Base-by-base conservation (phyloP, 345 rosid genomes). In the Kernera saxatilis region DNA sequence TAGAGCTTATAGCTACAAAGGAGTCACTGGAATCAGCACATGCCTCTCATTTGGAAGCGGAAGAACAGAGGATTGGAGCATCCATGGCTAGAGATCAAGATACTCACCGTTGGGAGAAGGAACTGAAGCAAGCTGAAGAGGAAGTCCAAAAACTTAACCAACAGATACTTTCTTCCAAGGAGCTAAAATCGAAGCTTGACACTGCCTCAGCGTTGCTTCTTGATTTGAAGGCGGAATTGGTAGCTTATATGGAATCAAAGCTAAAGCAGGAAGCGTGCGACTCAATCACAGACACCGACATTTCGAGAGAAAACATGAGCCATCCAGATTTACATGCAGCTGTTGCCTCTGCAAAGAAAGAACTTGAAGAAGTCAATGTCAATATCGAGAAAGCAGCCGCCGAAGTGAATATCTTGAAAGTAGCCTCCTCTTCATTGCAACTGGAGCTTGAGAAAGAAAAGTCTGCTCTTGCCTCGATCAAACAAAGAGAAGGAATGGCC, bases 1-100 rank as follows among this genome's bases (percentile, higher is more conserved):
- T 90, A 55, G 98, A 90, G 80, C 70, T 93, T 73, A 88, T 93
- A 71, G 85, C 92, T 46, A 72, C 91, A 14, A 93, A 88, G 73
- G 96, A 88, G 78, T 78, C 92, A 37, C 69, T 93, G 40, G 93
- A 90, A 75, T 84, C 97, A 43, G 97, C 97, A 37, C 98, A 93
- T 77, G 90, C 96, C 62, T 82, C 97, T 15, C 97, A 90, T 79
- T 68, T 93, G 82, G 98, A 93, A 72, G 98, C 97, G 2, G 98
- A 93, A 84, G 97, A 90, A 46, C 85, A 86, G 60, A 86, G 93
- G 73, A 88, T 93, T 53, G 96, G 96, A 62, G 96, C 93, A n/a
- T 83, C 91, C 25, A 82, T 90, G 89, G 90, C 89, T 9, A 85
- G 77, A 78, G 97, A 93, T 70, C 96, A 88, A 60, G 97, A 93